Evolutionary conservation across 1,139 yeast species (phyloP), one percentile per base, ranked within the genome.

Genomic region (Diutina mesorugosa): DNA sequence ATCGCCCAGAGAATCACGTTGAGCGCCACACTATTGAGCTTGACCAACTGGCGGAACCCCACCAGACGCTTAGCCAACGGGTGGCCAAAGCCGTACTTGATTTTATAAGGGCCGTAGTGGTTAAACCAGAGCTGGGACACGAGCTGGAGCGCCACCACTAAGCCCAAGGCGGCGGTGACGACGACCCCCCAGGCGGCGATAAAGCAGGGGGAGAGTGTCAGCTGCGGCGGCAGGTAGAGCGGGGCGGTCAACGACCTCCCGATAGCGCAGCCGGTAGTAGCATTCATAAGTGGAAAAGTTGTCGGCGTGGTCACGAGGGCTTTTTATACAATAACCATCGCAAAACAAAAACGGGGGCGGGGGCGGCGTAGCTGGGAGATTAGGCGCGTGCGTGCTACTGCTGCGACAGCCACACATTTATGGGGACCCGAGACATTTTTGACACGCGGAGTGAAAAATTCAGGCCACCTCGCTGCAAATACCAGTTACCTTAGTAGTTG

Each of bases 21-120:
- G 54, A 68, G 61, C 16, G 66, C 59, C 4, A 69, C 60, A 7
- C 68, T 61, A 56, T 66, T 62, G 54, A 67, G 58, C 56, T 69
- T 67, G 28, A 68, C 58, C 45, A 69, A 57, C 55, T 68, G 69
- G 55, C 61, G 59, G 18, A 64, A 59, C 0, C 74, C 74, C 29
- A 70, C 73, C 59, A 72, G 69, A 51, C 62, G 62, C 12, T 60
- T 47, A 47, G 60, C 64, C 57, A 68, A 67, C 6, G 67, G 63
- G 12, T 67, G 62, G 3, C 76, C 76, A 58, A 72, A 72, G 8
- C 68, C 60, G 61, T 69, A 70, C 56, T 67, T 66, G 55, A 72
- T 68, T 18, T 52, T 58, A 58, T 59, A 63, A 12, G 68, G 69
- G 2, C 74, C 76, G 59, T 61, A 67, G 38, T 57, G 56, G 58